phyloP scores from a whole-genome alignment of 2,329 filamentous ascomycete species.

The Diaporthe ilicicola region DNA sequence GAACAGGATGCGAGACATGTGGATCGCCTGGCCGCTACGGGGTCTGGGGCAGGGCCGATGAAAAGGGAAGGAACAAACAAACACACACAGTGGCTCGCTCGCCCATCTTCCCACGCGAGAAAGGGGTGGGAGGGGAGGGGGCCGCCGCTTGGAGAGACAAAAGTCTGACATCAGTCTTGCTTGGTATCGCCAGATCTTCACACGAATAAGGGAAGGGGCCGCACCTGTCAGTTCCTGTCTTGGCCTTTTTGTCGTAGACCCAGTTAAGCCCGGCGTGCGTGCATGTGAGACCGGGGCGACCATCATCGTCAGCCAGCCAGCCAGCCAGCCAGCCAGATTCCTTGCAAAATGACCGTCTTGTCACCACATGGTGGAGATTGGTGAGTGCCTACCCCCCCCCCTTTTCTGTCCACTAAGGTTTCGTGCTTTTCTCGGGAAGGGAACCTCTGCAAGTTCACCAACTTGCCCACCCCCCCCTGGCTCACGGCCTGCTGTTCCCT shows the following conservation, averaged over 20 bases:
- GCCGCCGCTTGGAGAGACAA: not conserved
- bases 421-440: not conserved
- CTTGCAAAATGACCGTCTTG: not conserved
- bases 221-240: not conserved
- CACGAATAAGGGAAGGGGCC: not conserved
- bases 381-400: not conserved
- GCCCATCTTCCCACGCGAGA: not conserved
- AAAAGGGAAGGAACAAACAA: slow-evolving; percentile 8
- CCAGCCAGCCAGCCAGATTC: slow-evolving; percentile 1
- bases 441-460: not conserved
- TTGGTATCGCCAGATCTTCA: slow-evolving; percentile 1
- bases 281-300: not conserved
- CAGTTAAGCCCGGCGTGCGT: not conserved
- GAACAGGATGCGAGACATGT: not conserved
- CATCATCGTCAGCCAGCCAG: not conserved
- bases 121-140: not conserved
- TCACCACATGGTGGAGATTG: not conserved
- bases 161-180: slow-evolving; percentile 9
- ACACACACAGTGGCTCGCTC: not conserved
- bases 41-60: slow-evolving; percentile 17
- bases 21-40: not conserved
- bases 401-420: not conserved
- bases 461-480: not conserved
- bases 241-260: not conserved
- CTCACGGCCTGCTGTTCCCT: not conserved